Evolutionary conservation across 805 yeast species (phyloP), one percentile per base, ranked within the genome.

Genomic region (Wickerhamomyces pijperi): DNA sequence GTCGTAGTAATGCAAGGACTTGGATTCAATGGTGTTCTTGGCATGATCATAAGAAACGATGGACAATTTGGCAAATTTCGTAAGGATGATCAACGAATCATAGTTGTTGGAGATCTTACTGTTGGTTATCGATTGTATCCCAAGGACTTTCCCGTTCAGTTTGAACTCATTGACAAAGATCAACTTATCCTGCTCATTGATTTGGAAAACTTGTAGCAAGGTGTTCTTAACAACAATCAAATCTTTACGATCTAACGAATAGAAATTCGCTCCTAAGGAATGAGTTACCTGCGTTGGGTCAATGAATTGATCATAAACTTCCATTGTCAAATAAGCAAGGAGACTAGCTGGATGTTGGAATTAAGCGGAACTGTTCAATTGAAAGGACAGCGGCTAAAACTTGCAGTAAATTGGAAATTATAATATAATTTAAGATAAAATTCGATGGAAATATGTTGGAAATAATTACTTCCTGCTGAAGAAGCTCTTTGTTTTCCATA

Each of bases 1-100:
- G 49, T 90, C 97, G 57, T 88, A 92, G 55, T 73, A 86, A 60
- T 92, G 98, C 38, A 92, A 63, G 37, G 95, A 82, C 1, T 76
- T 69, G 0, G 96, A 84, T 19, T 70, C 64, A n/a, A 90, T 64
- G 1, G 70, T 50, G 46, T 74, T 66, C n/a, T 49, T 54, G 4
- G 51, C 57, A 4, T 59, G 56, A 50, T 86, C 80, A 84, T 94
- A 92, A 40, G 69, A 68, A 21, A 90, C 59, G 15, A 88, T 59
- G 0, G 94, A 82, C 32, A 87, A 51, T 54, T 90, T 90, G 23
- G 96, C 95, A 38, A 63, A 64, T 42, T 76, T 73, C 11, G 94
- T 82, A 13, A 83, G 62, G 3, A 90, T 61, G 2, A 81, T 57
- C 28, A 92, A 47, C 44, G 72, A 75, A 48, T 85, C 92, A 25